phyloP scores from a whole-genome alignment of 2,329 filamentous ascomycete genomes.

The Neonectria coccinea region DNA sequence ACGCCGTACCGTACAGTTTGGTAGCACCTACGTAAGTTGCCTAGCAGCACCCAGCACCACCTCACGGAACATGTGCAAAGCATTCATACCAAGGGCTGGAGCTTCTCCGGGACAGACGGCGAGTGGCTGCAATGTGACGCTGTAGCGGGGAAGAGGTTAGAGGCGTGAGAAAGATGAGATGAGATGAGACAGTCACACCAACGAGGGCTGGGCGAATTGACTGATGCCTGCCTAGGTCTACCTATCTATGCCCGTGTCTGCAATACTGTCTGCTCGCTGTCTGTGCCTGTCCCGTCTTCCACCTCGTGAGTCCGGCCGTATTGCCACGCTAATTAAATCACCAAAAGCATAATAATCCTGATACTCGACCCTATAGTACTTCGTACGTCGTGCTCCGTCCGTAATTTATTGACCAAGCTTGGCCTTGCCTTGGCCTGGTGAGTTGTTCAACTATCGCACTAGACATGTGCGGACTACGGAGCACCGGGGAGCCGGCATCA shows the following conservation, averaged over 20 bases:
- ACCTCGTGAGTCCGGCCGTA: not conserved
- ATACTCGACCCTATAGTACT: not conserved
- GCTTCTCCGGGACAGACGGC: not conserved
- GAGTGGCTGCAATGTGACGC: not conserved
- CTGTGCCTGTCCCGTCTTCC: not conserved
- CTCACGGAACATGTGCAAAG: too few relatives aligned
- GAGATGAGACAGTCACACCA: constrained; percentile 26
- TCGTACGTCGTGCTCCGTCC: too few relatives aligned
- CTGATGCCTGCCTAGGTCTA: constrained; percentile 2
- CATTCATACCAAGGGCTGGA: not conserved
- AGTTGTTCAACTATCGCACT: not conserved
- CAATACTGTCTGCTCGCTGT: too few relatives aligned
- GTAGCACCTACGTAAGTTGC: too few relatives aligned
- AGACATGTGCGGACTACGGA: not conserved
- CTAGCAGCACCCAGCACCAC: too few relatives aligned
- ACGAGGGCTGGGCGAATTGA: constrained; percentile 14
- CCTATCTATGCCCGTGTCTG: too few relatives aligned
- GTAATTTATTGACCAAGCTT: not conserved
- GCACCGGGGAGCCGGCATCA: not conserved
- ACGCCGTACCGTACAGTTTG: too few relatives aligned
- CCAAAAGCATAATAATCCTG: not conserved
- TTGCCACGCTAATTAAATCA: not conserved
- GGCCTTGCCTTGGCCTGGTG: not conserved
- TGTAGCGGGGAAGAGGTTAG: not conserved
- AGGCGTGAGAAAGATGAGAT: constrained; percentile 10